Conservation (phyloP, 1,284 basidiomycete genomes). For the Meripilus lineatus region DNA sequence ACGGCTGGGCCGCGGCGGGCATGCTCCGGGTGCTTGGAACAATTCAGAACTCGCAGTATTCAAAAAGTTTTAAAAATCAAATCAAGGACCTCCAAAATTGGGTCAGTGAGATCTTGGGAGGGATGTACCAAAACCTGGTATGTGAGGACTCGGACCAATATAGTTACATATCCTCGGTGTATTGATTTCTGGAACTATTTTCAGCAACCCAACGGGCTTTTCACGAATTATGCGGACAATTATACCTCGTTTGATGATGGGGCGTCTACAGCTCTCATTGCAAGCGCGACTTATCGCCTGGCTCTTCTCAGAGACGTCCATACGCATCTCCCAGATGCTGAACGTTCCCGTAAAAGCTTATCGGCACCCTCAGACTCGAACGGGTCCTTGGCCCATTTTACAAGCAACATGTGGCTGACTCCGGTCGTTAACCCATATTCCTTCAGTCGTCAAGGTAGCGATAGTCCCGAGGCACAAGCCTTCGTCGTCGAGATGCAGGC, state of each 20-base stretch:
- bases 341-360: constrained; percentile 47
- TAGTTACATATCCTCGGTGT: neutral
- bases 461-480: constrained; percentile 50
- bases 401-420: constrained; percentile 44
- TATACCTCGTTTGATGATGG: constrained; percentile 67
- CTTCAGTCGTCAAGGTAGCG: constrained; percentile 31
- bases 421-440: constrained; percentile 50
- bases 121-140: constrained; percentile 57
- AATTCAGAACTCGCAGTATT: constrained; percentile 59
- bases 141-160: constrained; percentile 7
- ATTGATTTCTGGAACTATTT: constrained; percentile 2
- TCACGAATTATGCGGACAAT: constrained; percentile 75
- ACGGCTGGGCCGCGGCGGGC: constrained; percentile 83
- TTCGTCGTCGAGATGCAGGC: constrained; percentile 52
- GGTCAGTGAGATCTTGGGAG: constrained; percentile 71
- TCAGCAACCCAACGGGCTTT: constrained; percentile 52
- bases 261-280: constrained; percentile 71
- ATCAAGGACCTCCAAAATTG: constrained; percentile 60
- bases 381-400: constrained; percentile 42
- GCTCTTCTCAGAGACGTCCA: constrained; percentile 48
- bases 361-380: constrained; percentile 25
- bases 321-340: constrained; percentile 52
- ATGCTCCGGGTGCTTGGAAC: constrained; percentile 81
- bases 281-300: constrained; percentile 71
- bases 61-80: constrained; percentile 44